Base-by-base conservation (phyloP, 2,329 filamentous ascomycete genomes). In the Sclerotinia trifoliorum region DNA sequence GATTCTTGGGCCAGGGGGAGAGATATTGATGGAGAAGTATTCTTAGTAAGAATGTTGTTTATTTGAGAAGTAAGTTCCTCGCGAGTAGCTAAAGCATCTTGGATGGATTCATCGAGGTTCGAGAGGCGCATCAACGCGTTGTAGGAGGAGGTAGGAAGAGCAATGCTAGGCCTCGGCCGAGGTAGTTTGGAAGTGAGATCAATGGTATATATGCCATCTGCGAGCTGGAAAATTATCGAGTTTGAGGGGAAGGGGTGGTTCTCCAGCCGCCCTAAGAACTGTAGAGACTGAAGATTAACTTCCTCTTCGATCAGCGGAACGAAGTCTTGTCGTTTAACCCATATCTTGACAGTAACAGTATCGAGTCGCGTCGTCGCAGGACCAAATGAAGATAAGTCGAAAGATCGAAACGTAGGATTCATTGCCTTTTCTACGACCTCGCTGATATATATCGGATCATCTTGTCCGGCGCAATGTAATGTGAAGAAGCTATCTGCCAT, bases 401-500 rank as follows among this genome's bases (percentile, higher is more conserved):
- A 96, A 77, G 91, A 90, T 55, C 87, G 88, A 78, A 97, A 98
- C 74, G 90, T 93, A 71, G 95, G 95, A 78, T 97, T 97, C 85
- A 93, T 93, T n/a, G 91, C 88, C 75, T 88, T 88, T 73, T 90
- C 86, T 39, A 89, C 86, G 29, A 90, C 83, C 80, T 98, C 94
- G 76, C 93, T 97, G 74, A 97, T 86, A 78, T 97, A 97, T n/a
- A 97, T 81, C 0, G 94, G 93, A 21, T 92, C 89, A 58, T 84
- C 79, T 64, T 87, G 80, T 4, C 81, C 85, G 1, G 86, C 81
- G 57, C 89, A 86, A 78, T 97, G 94, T 64, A 97, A 77, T 3
- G 92, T 91, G 78, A 96, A 95, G 83, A 96, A 97, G 21, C 90
- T 88, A 79, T 97, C 91, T n/a, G 90, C 92, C 79, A 95, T 88